phyloP scores from a whole-genome alignment of 129 eudicot species.

The Arctium lappa region DNA sequence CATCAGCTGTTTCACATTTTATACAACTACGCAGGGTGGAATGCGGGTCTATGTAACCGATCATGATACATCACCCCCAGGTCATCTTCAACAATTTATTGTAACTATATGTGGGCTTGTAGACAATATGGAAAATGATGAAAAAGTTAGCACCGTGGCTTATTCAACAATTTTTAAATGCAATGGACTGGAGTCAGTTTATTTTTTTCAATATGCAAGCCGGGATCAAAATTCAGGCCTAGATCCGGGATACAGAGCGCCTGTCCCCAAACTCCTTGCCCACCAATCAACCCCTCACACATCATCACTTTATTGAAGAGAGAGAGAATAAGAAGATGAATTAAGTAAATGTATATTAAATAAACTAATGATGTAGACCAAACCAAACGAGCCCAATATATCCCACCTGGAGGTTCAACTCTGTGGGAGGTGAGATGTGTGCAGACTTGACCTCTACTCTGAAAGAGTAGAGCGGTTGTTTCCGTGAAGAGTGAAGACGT shows the following conservation, averaged over 20 bases:
- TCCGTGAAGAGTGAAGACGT: no score
- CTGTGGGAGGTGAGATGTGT: background rate
- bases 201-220: no score
- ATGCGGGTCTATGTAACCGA: slow-evolving; percentile 78
- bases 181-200: no score
- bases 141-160: background rate
- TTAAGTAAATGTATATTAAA: background rate
- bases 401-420: no score
- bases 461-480: background rate
- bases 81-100: slow-evolving; percentile 24
- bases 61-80: slow-evolving; percentile 91
- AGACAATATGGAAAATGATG: background rate
- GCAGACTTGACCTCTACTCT: background rate
- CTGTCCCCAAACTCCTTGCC: background rate
- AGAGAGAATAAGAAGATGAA: background rate
- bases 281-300: background rate
- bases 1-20: background rate
- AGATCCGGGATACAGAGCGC: background rate
- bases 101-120: background rate
- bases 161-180: no score
- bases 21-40: slow-evolving; percentile 56
- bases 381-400: no score
- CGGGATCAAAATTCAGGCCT: no score
- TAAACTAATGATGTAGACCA: background rate
- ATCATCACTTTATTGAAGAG: background rate